Conservation (phyloP, 176 grass and related monocot species). For the Raddia guianensis region DNA sequence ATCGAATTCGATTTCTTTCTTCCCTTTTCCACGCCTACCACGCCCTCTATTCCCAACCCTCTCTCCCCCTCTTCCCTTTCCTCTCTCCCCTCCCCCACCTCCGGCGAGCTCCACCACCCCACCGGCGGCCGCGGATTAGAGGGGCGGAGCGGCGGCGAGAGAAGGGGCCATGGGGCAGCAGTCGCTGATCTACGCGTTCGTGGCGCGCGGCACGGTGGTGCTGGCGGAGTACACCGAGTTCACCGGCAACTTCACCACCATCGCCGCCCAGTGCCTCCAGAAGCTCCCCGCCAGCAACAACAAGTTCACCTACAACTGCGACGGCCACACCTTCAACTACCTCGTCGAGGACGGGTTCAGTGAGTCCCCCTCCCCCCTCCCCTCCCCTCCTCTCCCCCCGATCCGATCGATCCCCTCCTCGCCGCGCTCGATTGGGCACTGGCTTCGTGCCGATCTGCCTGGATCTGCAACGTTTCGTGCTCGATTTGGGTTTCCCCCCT, state of each 20-base stretch:
- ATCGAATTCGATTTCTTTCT: constrained; percentile 33
- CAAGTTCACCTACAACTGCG: constrained; percentile 96
- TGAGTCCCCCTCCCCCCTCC: constrained; percentile 33
- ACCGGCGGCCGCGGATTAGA: not conserved
- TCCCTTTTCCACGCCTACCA: constrained; percentile 15
- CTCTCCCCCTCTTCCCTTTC: too few species aligned
- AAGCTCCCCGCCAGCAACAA: constrained; percentile 92
- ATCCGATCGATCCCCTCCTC: not conserved
- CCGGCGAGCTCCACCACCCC: not conserved
- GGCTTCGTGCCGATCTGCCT: not conserved
- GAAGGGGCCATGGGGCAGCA: constrained; percentile 72
- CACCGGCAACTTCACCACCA: constrained; percentile 92
- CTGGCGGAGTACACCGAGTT: constrained; percentile 94
- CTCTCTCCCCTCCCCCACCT: not conserved
- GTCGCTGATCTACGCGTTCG: constrained; percentile 93
- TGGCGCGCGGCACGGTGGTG: constrained; percentile 79
- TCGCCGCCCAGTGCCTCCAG: constrained; percentile 88
- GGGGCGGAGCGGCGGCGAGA: not conserved
- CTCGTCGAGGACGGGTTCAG: constrained; percentile 96
- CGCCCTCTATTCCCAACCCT: not conserved
- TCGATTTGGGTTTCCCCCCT: not conserved
- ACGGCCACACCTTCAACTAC: constrained; percentile 96
- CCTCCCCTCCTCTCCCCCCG: not conserved
- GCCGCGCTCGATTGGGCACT: not conserved
- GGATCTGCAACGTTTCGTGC: constrained; percentile 29